Percentiles rank a stretch among this genome's conserved stretches.
phyloP scores from a whole-genome alignment of 495 filamentous ascomycete species.

The Halenospora varia region DNA sequence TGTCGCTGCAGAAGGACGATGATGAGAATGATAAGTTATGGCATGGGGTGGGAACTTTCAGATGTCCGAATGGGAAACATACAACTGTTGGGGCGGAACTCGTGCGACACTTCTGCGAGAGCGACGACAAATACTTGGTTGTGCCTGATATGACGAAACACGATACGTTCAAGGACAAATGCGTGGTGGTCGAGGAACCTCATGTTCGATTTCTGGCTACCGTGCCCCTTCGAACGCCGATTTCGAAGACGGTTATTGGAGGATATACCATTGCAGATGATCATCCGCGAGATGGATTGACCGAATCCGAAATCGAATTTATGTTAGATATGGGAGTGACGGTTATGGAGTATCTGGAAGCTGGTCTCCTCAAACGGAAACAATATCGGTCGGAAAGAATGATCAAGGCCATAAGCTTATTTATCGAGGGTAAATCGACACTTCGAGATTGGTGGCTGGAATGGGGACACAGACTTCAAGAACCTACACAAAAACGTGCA shows the following conservation, averaged over 20 bases:
- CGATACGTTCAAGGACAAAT: slow-evolving; percentile 30
- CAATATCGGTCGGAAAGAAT: slow-evolving; percentile 35
- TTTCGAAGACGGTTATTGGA: slow-evolving; percentile 29
- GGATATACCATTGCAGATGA: slow-evolving; percentile 34
- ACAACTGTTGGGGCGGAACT: slow-evolving; percentile 22
- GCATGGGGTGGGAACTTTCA: slow-evolving; percentile 21
- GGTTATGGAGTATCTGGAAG: slow-evolving; percentile 43
- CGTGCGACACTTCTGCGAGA: slow-evolving; percentile 21
- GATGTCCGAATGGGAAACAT: neutral
- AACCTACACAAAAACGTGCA: slow-evolving; percentile 5
- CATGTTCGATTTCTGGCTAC: slow-evolving; percentile 27
- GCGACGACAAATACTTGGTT: slow-evolving; percentile 23
- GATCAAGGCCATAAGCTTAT: slow-evolving; percentile 33
- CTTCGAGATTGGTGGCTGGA: slow-evolving; percentile 25
- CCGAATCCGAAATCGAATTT: slow-evolving; percentile 28
- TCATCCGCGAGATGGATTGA: slow-evolving; percentile 26
- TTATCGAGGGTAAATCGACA: slow-evolving; percentile 33
- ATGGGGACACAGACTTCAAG: slow-evolving; percentile 16
- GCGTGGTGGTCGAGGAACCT: slow-evolving; percentile 24
- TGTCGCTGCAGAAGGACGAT: slow-evolving; percentile 24
- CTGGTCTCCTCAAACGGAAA: slow-evolving; percentile 27
- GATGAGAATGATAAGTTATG: slow-evolving; percentile 20
- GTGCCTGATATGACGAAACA: slow-evolving; percentile 34
- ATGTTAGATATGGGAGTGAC: slow-evolving; percentile 37
- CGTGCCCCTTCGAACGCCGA: slow-evolving; percentile 31